phyloP scores from a whole-genome alignment of 768 basidiomycete genomes.

The Tylopilus balloui region DNA sequence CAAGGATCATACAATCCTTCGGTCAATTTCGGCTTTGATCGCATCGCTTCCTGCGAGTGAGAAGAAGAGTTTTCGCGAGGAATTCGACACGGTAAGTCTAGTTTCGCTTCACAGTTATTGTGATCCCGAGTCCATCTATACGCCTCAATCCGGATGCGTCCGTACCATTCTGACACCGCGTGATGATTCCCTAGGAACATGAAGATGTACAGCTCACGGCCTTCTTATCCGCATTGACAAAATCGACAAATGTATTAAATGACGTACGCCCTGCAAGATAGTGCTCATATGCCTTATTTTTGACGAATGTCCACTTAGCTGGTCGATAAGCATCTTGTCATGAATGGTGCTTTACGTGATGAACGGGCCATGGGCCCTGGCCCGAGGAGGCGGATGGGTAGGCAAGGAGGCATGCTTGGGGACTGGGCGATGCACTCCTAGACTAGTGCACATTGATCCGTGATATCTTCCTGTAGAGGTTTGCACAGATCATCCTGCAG shows the following conservation, averaged over 20 bases:
- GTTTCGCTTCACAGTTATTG: background rate
- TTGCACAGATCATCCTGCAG: background rate
- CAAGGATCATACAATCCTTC: constrained; percentile 75
- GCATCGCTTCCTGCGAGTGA: constrained; percentile 87
- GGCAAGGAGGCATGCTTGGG: constrained; percentile 39
- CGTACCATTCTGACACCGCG: background rate
- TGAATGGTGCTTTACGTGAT: constrained; percentile 54
- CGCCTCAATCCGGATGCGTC: background rate
- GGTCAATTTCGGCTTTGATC: constrained; percentile 80
- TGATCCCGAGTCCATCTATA: too few relatives aligned
- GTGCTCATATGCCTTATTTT: background rate
- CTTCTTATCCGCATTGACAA: constrained; percentile 83
- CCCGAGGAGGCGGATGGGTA: constrained; percentile 48
- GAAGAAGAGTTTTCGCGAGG: constrained; percentile 75
- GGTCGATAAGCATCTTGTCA: constrained; percentile 71
- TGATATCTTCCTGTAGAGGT: background rate
- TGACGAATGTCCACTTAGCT: constrained; percentile 38
- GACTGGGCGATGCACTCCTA: constrained; percentile 57
- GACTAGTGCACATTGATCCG: background rate
- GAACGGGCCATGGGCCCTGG: constrained; percentile 42
- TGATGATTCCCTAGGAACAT: constrained; percentile 64
- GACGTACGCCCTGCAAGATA: constrained; percentile 55
- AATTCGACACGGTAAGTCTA: constrained; percentile 75
- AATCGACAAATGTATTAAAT: constrained; percentile 81
- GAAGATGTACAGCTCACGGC: constrained; percentile 92